Conservation (phyloP, 1,284 basidiomycete species). For the Psilocybe mexicana region DNA sequence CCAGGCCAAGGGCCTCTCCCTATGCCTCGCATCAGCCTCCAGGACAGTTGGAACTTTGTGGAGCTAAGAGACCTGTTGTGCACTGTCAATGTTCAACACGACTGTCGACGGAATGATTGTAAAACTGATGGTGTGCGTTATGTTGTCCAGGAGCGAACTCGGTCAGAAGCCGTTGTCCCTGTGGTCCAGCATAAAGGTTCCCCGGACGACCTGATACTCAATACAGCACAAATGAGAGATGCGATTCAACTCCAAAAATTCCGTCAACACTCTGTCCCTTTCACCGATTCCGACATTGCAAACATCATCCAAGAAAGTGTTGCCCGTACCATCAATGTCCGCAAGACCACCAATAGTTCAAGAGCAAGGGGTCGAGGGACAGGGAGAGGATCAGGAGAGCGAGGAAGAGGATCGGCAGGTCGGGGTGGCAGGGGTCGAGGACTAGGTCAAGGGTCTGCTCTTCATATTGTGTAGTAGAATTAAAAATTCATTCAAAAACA, state of each 20-base stretch:
- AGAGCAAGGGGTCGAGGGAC: too few species aligned
- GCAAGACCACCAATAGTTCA: not conserved
- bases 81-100: slow-evolving; percentile 29
- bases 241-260: slow-evolving; percentile 22
- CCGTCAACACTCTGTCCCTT: slow-evolving; percentile 5
- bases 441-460: too few species aligned
- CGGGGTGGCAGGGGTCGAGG: too few species aligned
- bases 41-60: slow-evolving; percentile 4
- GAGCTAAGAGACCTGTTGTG: slow-evolving; percentile 22
- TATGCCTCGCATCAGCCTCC: not conserved
- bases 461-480: too few species aligned
- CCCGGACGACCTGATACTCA: slow-evolving; percentile 21
- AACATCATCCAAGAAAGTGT: slow-evolving; percentile 4
- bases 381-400: not conserved
- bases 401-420: not conserved
- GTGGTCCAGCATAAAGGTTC: slow-evolving; percentile 6
- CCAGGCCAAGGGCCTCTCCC: not conserved
- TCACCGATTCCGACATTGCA: not conserved
- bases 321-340: not conserved
- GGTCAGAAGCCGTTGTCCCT: slow-evolving; percentile 3
- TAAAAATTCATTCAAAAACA: too few species aligned
- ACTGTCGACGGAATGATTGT: slow-evolving; percentile 23
- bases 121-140: slow-evolving; percentile 7
- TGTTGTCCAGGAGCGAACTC: slow-evolving; percentile 22
- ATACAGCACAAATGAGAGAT: slow-evolving; percentile 30